These are phyloP conservation scores for Fonsecaea nubica DNA, from an alignment of 2,329 filamentous ascomycete species.

Conservation along the genomic window DNA sequence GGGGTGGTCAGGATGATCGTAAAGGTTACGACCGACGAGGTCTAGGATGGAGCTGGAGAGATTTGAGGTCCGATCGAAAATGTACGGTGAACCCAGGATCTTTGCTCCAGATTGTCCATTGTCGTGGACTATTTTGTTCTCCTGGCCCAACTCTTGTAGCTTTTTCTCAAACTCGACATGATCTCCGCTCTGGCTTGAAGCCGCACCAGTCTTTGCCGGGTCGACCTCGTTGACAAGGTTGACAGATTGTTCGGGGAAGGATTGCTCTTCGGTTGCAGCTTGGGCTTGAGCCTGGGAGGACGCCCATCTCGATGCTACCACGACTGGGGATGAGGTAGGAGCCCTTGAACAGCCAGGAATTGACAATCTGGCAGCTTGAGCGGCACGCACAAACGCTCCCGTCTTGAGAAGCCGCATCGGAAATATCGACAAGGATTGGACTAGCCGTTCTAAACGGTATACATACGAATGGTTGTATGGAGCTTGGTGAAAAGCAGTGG, in stretches of 20 bases:
- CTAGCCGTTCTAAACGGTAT: background rate
- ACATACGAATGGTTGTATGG: background rate
- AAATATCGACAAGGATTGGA: background rate
- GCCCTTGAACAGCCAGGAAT: conserved; percentile 16
- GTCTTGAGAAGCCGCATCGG: conserved; percentile 38
- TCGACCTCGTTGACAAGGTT: conserved; percentile 32
- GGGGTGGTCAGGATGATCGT: conserved; percentile 89
- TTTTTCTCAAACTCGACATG: conserved; percentile 15
- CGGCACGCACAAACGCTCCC: conserved; percentile 37
- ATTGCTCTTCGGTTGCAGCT: conserved; percentile 17
- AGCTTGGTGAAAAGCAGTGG: background rate
- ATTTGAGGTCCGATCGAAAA: conserved; percentile 81
- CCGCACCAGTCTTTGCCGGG: conserved; percentile 32
- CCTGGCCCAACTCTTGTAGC: conserved; percentile 24
- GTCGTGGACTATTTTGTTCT: conserved; percentile 32
- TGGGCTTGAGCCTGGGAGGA: conserved; percentile 26
- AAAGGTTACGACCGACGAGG: conserved; percentile 77
- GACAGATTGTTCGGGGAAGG: conserved; percentile 37
- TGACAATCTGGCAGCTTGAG: conserved; percentile 30
- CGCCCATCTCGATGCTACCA: conserved; percentile 30
- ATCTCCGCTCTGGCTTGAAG: conserved; percentile 16
- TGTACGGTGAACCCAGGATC: conserved; percentile 35
- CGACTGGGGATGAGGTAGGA: conserved; percentile 11
- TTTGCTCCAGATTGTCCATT: conserved; percentile 30
- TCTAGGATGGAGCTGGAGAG: conserved; percentile 75